Evolutionary conservation across 768 basidiomycete genomes (phyloP).

Genomic region (Pleurotus tuber-regium): DNA sequence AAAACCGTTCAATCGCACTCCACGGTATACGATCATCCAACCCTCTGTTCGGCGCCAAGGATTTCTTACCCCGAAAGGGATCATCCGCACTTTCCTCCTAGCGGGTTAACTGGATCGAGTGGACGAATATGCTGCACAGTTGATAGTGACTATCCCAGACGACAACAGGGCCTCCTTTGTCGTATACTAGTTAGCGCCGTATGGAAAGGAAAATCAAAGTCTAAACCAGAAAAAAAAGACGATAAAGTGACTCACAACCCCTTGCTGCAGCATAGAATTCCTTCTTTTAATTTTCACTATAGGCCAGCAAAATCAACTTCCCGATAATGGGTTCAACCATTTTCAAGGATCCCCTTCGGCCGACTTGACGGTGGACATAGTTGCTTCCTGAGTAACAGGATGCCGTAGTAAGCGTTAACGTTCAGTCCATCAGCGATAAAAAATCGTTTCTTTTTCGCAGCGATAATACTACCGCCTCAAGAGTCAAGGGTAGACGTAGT

Average conservation of each 20-base stretch:
- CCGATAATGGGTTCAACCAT: constrained; percentile 26
- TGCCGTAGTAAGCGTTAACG: not conserved
- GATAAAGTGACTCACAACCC: constrained; percentile 28
- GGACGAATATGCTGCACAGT: constrained; percentile 62
- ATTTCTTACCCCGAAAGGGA: constrained; percentile 68
- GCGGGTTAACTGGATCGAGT: constrained; percentile 42
- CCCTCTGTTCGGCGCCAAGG: constrained; percentile 69
- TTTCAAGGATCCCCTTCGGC: constrained; percentile 30
- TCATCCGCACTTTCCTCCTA: constrained; percentile 38
- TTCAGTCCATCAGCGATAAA: not conserved
- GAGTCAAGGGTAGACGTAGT: too few species aligned
- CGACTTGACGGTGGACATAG: constrained; percentile 25
- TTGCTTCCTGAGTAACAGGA: not conserved
- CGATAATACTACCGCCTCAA: too few species aligned
- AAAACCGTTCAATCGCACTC: constrained; percentile 52
- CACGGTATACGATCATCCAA: constrained; percentile 69
- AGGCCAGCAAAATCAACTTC: constrained; percentile 20
- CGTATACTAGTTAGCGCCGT: not conserved
- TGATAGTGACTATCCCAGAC: constrained; percentile 54
- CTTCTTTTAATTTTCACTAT: constrained; percentile 11
- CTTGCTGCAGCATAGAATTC: constrained; percentile 35
- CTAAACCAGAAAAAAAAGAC: too few species aligned
- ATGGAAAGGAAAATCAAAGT: not conserved
- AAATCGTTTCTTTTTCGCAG: too few species aligned
- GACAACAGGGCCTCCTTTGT: constrained; percentile 42